Evolutionary conservation across 805 yeast genomes (phyloP).

Genomic region (Debaryomyces castellii): DNA sequence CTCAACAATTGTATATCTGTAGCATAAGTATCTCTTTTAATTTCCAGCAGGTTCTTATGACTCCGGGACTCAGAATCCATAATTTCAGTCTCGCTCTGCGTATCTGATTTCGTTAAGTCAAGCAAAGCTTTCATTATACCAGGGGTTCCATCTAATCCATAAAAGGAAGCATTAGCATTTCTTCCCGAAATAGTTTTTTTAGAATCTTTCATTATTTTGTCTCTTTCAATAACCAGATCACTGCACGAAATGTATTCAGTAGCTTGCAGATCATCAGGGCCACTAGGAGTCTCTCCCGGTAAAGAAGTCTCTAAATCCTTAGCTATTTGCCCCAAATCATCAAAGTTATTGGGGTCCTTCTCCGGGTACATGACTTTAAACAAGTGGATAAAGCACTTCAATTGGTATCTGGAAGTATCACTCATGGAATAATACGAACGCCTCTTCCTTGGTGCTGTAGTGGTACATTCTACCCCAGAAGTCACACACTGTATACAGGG

Average conservation of each 20-base stretch:
- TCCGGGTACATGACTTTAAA: background rate
- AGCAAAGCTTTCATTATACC: background rate
- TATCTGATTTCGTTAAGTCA: background rate
- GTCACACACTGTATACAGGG: background rate
- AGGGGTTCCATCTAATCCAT: slow-evolving; percentile 2
- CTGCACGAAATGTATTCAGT: background rate
- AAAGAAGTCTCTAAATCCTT: background rate
- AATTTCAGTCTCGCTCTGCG: background rate
- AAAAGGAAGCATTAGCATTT: background rate
- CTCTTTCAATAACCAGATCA: background rate
- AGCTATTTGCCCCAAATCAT: background rate
- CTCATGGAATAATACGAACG: slow-evolving; percentile 1
- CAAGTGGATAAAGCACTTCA: background rate
- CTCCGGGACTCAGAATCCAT: background rate
- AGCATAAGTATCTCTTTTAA: background rate
- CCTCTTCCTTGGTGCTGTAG: slow-evolving; percentile 1
- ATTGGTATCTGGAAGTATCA: slow-evolving; percentile 2
- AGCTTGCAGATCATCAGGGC: background rate
- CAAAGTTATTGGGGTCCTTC: background rate
- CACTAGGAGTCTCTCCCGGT: background rate
- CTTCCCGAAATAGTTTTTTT: background rate
- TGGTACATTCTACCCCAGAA: background rate
- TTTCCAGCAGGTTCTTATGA: background rate
- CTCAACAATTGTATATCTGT: background rate
- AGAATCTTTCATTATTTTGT: background rate